Evolutionary conservation across 352 stramenopile species (phyloP), one percentile per base, ranked within the genome.

Genomic region (Phytophthora vignae): DNA sequence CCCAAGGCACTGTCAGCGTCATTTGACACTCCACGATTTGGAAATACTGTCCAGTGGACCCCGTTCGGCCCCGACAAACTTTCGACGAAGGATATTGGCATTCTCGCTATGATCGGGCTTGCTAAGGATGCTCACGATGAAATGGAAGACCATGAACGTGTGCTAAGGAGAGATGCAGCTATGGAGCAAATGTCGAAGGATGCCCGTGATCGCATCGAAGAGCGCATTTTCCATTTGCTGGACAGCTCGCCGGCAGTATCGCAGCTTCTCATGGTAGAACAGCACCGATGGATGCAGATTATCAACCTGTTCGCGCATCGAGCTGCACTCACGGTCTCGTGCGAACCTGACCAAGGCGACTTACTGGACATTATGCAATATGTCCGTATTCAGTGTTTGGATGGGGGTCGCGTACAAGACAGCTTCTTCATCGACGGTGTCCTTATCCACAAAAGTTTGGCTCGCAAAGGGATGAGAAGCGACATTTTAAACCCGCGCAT

Each of bases 381-480:
- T 69, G 84, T 94, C 22, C 85, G 85, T 36, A 69, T 96, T 44
- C 93, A 96, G 70, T 92, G 80, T 21, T 76, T 96, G 60, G 85
- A 93, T 60, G 88, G 88, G 25, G 90, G 88, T 0, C 73, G 77
- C 9, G 82, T 92, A 12, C 81, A 88, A 74, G 90, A 96, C 60
- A 94, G 88, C 67, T 95, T 96, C 65, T 94, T 94, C 73, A 95
- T 96, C 44, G 87, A 95, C 44, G 90, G 90, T 17, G 88, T 96
- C n/a, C 84, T 96, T n/a, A 71, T 95, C 10, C 88, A 95, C 74
- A 95, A 96, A 69, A 92, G 86, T 59, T 55, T 95, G 48, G 85
- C 90, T 6, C 85, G 88, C 17, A 96, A 96, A 66, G 77, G 81
- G 14, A 96, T 96, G 90, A 89, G 90, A 42, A 89, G 81, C 55